Base-by-base conservation (phyloP, 1,284 basidiomycete genomes). In the Trametes sp. region DNA sequence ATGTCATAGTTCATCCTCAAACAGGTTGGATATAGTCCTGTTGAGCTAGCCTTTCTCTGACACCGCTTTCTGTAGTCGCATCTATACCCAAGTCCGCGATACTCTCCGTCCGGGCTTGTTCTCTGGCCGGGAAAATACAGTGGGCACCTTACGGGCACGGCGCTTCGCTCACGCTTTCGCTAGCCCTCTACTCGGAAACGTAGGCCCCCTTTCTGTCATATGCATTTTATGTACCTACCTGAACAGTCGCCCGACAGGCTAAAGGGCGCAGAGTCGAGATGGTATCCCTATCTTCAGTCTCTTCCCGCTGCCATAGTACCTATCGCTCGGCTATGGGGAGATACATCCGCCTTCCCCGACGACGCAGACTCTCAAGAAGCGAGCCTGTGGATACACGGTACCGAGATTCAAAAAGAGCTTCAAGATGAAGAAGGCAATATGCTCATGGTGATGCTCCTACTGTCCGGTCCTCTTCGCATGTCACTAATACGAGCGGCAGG, bases 221-320 rank as follows among this genome's bases (percentile, higher is more conserved):
- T 35, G 51, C 36, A 50, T 53, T 19, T 54, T 23, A 46, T 46
- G 41, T 41, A 45, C 29, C 62, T 28, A 59, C 44, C 57, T 42
- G 23, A 50, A 13, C 50, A 62, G 78, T 72, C 46, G 16, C 31
- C 45, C 65, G 78, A 50, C 75, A 83, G 79, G 73, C 75, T 76
- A 35, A 76, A 71, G 54, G 81, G 80, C 24, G 51, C 68, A 26
- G 56, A 62, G 31, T 93, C 92, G 6, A 77, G 77, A 54, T 94
- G 90, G 89, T 79, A 75, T 67, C 85, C 83, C 44, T 94, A 93
- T 75, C 69, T 94, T 14, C 83, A 87, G 67, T 87, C 88, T 14
- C 78, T 94, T 8, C 87, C 90, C 9, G 64, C 62, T 11, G 73
- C 76, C 44, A 71, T 74, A 5, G 82, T 88, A 23, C 83, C 86